Conservation (phyloP, 495 filamentous ascomycete species). For the Penicillium tannophilum region DNA sequence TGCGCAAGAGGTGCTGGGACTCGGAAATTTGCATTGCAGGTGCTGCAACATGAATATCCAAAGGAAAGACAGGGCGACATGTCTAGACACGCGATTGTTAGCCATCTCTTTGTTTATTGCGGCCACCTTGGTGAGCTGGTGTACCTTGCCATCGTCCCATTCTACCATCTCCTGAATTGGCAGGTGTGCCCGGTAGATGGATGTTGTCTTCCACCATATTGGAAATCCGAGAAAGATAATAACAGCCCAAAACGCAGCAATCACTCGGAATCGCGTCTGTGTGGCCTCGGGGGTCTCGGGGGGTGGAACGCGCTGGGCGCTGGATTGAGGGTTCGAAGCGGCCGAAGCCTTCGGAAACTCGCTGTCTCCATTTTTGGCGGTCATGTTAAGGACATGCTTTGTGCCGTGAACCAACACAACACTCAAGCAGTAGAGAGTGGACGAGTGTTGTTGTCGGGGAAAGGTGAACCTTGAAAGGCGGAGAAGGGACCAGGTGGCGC, state of each 20-base stretch:
- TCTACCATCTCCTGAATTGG: conserved; percentile 85
- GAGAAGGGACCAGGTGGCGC: conserved; percentile 22
- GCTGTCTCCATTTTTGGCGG: conserved; percentile 39
- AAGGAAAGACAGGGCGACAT: conserved; percentile 85
- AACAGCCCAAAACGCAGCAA: conserved; percentile 89
- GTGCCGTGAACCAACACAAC: conserved; percentile 12
- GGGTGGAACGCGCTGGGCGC: conserved; percentile 56
- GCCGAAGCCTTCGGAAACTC: conserved; percentile 34
- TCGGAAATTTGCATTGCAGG: conserved; percentile 67
- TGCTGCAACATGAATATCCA: conserved; percentile 78
- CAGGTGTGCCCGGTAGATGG: conserved; percentile 84
- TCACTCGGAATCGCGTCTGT: conserved; percentile 67
- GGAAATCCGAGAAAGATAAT: conserved; percentile 84
- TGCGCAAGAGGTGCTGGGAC: conserved; percentile 73
- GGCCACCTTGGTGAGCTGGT: conserved; percentile 12
- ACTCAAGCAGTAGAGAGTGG: conserved; percentile 7
- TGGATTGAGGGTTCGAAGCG: conserved; percentile 22
- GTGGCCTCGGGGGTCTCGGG: conserved; percentile 73
- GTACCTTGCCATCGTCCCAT: conserved; percentile 91
- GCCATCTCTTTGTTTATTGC: conserved; percentile 7
- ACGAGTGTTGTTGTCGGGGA: conserved; percentile 7
- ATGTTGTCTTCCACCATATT: conserved; percentile 97
- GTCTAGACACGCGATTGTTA: conserved; percentile 52
- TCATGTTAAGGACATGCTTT: conserved; percentile 49
- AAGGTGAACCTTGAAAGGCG: conserved; percentile 17